Percentiles rank a stretch among this genome's conserved stretches.
These are phyloP conservation scores for Zarea fungicola DNA, from an alignment of 2,329 filamentous ascomycete species.

Conservation along the genomic window DNA sequence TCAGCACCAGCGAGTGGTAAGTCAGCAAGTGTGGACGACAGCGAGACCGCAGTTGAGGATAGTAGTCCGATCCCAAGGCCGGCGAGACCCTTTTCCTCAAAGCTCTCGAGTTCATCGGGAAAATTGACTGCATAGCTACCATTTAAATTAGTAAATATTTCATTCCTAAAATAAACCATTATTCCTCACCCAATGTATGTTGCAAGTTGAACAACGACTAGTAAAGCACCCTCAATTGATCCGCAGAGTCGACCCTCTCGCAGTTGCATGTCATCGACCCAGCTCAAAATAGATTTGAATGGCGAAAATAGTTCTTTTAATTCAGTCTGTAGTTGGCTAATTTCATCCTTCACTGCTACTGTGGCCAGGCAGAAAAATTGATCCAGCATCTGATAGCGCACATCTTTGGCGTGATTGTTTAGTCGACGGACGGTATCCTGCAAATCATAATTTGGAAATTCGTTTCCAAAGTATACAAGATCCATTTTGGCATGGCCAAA, in stretches of 20 bases:
- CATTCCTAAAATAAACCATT: background rate
- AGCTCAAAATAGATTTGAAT: constrained; percentile 32
- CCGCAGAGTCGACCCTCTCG: constrained; percentile 36
- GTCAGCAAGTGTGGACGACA: constrained; percentile 34
- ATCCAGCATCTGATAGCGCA: background rate
- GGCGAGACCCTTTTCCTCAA: constrained; percentile 26
- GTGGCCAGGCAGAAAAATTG: background rate
- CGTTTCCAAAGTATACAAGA: constrained; percentile 7
- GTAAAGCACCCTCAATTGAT: constrained; percentile 39
- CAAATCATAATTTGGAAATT: constrained; percentile 4
- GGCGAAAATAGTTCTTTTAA: constrained; percentile 27
- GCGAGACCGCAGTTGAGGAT: constrained; percentile 34
- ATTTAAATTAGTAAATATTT: background rate
- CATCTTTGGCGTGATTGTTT: background rate
- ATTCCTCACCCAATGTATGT: constrained; percentile 38
- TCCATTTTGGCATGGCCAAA: background rate
- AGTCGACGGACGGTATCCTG: background rate
- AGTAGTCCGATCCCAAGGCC: constrained; percentile 43
- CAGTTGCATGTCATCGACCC: constrained; percentile 28
- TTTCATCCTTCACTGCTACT: background rate
- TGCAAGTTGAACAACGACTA: constrained; percentile 35
- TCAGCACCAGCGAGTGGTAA: constrained; percentile 36
- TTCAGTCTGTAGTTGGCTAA: background rate
- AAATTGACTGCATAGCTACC: constrained; percentile 10
- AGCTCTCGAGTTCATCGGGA: background rate